Percentiles rank a stretch among this genome's conserved stretches.
These are phyloP conservation scores for Ophiostoma sp. DNA, from an alignment of 2,329 filamentous ascomycete species.

Conservation along the genomic window DNA sequence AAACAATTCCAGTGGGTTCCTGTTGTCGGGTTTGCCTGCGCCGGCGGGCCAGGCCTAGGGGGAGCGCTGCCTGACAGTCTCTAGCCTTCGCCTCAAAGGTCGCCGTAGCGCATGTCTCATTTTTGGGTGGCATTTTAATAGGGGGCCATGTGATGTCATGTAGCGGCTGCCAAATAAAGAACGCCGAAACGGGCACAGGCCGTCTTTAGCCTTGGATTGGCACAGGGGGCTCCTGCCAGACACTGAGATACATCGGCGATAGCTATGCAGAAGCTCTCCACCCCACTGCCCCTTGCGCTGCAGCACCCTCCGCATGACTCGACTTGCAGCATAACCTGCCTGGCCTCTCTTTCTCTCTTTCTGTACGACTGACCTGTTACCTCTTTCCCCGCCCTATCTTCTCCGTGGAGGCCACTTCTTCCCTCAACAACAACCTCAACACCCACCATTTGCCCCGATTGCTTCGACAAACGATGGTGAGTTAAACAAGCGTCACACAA, in stretches of 20 bases:
- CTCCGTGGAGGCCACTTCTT: background rate
- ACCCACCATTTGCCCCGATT: background rate
- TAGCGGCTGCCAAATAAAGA: background rate
- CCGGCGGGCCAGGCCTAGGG: background rate
- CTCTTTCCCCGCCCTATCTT: background rate
- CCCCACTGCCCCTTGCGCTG: conserved; percentile 14
- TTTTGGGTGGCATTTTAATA: background rate
- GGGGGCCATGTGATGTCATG: conserved; percentile 23
- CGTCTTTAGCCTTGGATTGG: background rate
- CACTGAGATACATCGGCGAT: background rate
- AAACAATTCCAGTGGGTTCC: background rate
- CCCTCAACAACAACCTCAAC: background rate
- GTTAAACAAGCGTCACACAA: background rate
- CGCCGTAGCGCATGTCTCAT: background rate
- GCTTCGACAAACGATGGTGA: conserved; percentile 24
- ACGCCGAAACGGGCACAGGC: conserved; percentile 10
- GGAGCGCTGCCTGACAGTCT: background rate
- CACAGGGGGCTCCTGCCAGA: background rate
- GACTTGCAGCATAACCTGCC: background rate
- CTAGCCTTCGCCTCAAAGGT: background rate
- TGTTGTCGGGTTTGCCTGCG: background rate
- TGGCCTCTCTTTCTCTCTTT: background rate
- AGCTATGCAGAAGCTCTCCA: conserved; percentile 15
- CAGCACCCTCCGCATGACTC: conserved; percentile 15
- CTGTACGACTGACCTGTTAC: background rate